Percentiles rank a stretch among this genome's conserved stretches.
Evolutionary conservation across 139 green algal species (phyloP).

Genomic region (Coelastrella sp.): DNA sequence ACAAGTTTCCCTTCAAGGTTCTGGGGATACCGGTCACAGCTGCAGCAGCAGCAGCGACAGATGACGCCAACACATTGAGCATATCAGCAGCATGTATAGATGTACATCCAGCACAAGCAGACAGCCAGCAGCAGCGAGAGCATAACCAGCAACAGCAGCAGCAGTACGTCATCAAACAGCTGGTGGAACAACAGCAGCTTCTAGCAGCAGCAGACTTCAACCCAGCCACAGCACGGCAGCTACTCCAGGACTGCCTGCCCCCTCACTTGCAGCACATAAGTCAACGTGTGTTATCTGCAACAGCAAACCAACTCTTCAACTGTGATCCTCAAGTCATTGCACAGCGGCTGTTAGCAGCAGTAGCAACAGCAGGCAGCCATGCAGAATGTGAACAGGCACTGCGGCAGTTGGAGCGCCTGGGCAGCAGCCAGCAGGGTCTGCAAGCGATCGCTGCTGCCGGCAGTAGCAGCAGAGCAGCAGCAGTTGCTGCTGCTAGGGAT

Average conservation of each 20-base stretch:
- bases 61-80: neutral
- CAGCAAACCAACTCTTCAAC: constrained; percentile 25
- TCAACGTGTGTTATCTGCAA: constrained; percentile 14
- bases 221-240: constrained; percentile 2
- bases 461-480: neutral
- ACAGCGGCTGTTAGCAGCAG: constrained; percentile 15
- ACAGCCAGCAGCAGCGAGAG: neutral
- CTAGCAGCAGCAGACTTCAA: constrained; percentile 41
- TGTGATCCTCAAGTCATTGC: constrained; percentile 1
- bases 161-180: constrained; percentile 36
- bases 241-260: constrained; percentile 34
- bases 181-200: constrained; percentile 61
- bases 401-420: constrained; percentile 37
- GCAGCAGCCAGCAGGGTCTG: constrained; percentile 36
- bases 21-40: neutral
- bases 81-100: neutral
- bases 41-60: neutral
- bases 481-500: constrained; percentile 20
- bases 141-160: constrained; percentile 52
- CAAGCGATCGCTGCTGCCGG: constrained; percentile 45
- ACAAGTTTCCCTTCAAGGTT: constrained; percentile 39
- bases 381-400: constrained; percentile 47
- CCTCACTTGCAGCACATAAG: neutral
- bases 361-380: constrained; percentile 29
- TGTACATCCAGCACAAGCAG: too few species aligned